Evolutionary conservation across 257 asterid genomes (phyloP).

Genomic region (Eustoma russellianum): DNA sequence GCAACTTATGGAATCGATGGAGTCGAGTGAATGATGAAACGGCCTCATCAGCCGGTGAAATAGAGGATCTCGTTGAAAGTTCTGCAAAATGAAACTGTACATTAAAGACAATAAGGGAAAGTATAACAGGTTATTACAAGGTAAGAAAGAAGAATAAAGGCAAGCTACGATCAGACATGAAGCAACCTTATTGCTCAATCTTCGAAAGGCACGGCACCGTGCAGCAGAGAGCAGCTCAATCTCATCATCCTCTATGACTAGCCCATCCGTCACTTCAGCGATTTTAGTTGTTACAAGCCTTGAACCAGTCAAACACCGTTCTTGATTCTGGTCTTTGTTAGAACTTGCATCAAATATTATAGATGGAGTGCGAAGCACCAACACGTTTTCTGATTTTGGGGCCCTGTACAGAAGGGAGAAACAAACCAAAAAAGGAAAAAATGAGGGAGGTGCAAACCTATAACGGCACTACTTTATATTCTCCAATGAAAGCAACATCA

Average conservation of each 20-base stretch:
- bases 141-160: not conserved
- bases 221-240: conserved; percentile 67
- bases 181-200: conserved; percentile 44
- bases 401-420: conserved; percentile 35
- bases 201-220: conserved; percentile 62
- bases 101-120: conserved; percentile 7
- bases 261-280: conserved; percentile 40
- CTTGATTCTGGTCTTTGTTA: conserved; percentile 53
- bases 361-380: conserved; percentile 64
- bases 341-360: conserved; percentile 52
- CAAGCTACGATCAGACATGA: conserved; percentile 6
- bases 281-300: conserved; percentile 51
- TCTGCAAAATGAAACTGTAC: conserved; percentile 29
- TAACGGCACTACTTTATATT: too few species aligned
- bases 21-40: conserved; percentile 46
- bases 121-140: not conserved
- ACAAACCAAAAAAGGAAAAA: too few species aligned
- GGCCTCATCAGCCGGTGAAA: conserved; percentile 88
- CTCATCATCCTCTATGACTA: conserved; percentile 34
- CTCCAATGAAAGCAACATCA: too few species aligned
- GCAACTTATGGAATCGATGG: conserved; percentile 46
- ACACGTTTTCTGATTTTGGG: conserved; percentile 69
- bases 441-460: too few species aligned
- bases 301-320: conserved; percentile 46
- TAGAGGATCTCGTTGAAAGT: conserved; percentile 33